A percentile compares a stretch with the other conserved stretches of the same genome.
phyloP scores from a whole-genome alignment of 345 rosid species.

The Salix caprea region DNA sequence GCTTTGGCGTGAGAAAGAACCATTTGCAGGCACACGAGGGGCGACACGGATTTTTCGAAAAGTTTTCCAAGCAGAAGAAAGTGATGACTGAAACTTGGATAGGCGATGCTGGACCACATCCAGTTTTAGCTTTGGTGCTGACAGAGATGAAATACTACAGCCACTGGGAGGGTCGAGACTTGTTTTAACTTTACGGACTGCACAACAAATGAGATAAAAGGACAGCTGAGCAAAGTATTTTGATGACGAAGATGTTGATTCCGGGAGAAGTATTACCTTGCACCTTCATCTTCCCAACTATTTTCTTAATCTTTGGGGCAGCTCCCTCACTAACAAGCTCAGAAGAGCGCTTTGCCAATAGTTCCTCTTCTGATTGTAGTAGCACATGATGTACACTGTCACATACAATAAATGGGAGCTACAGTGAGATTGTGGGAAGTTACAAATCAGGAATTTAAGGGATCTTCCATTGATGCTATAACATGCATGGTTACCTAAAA shows the following conservation, averaged over 20 bases:
- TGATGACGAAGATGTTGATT: neutral
- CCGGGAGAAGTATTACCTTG: constrained; percentile 51
- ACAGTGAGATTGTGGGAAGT: no score
- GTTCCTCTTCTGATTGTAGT: constrained; percentile 93
- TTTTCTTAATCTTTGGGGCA: constrained; percentile 73
- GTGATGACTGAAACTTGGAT: constrained; percentile 51
- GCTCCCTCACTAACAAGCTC: constrained; percentile 55
- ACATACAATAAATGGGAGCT: constrained; percentile 3
- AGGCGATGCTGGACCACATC: constrained; percentile 54
- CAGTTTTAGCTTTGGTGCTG: constrained; percentile 50
- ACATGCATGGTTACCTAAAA: no score
- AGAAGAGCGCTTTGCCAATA: constrained; percentile 58
- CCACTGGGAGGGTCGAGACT: constrained; percentile 72
- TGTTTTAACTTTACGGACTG: constrained; percentile 89
- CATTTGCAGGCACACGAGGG: constrained; percentile 57
- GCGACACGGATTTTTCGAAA: constrained; percentile 55
- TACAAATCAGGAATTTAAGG: no score
- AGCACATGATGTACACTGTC: constrained; percentile 68
- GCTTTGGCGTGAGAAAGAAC: constrained; percentile 85
- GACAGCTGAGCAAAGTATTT: constrained; percentile 7
- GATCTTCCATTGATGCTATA: no score
- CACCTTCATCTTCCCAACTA: constrained; percentile 87
- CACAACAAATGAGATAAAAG: constrained; percentile 16
- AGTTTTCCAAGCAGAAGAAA: constrained; percentile 70
- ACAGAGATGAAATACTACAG: constrained; percentile 71